Conservation (phyloP, 1,284 basidiomycete species). For the Hymenochaete sp. region DNA sequence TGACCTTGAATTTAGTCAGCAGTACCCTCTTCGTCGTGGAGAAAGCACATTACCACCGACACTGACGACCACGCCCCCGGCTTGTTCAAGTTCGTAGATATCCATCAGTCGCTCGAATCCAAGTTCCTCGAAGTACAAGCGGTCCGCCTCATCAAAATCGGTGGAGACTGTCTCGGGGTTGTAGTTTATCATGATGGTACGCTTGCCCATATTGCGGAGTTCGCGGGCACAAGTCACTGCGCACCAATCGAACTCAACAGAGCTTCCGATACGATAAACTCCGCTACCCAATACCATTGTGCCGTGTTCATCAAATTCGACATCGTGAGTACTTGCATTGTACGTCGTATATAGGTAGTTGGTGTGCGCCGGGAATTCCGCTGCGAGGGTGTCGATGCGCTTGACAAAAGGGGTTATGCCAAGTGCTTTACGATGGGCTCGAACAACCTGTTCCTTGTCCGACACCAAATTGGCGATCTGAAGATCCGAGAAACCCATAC, state of each 20-base stretch:
- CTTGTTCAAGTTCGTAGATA: slow-evolving; percentile 94
- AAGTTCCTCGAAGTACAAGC: slow-evolving; percentile 98
- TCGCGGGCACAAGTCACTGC: slow-evolving; percentile 95
- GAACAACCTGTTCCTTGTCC: slow-evolving; percentile 66
- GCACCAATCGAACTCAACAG: slow-evolving; percentile 99
- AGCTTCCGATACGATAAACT: slow-evolving; percentile 96
- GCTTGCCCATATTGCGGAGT: slow-evolving; percentile 85
- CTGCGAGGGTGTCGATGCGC: slow-evolving; percentile 97
- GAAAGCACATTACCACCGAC: slow-evolving; percentile 69
- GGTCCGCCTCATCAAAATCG: slow-evolving; percentile 98
- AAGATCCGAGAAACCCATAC: slow-evolving; percentile 89
- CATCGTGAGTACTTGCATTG: slow-evolving; percentile 94
- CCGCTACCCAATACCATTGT: slow-evolving; percentile 99
- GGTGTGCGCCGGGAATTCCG: slow-evolving; percentile 97
- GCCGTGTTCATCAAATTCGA: slow-evolving; percentile 93
- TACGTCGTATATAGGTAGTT: slow-evolving; percentile 99
- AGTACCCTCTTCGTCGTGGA: slow-evolving; percentile 1
- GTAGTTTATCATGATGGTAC: slow-evolving; percentile 99
- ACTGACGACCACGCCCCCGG: slow-evolving; percentile 91
- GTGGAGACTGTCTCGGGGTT: slow-evolving; percentile 99
- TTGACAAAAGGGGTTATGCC: slow-evolving; percentile 97
- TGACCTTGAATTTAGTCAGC: slow-evolving; percentile 49
- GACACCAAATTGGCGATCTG: slow-evolving; percentile 80
- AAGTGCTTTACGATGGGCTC: slow-evolving; percentile 78
- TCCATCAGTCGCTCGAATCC: slow-evolving; percentile 99